Conservation (phyloP, 2,329 filamentous ascomycete genomes). For the Neofusicoccum parvum region DNA sequence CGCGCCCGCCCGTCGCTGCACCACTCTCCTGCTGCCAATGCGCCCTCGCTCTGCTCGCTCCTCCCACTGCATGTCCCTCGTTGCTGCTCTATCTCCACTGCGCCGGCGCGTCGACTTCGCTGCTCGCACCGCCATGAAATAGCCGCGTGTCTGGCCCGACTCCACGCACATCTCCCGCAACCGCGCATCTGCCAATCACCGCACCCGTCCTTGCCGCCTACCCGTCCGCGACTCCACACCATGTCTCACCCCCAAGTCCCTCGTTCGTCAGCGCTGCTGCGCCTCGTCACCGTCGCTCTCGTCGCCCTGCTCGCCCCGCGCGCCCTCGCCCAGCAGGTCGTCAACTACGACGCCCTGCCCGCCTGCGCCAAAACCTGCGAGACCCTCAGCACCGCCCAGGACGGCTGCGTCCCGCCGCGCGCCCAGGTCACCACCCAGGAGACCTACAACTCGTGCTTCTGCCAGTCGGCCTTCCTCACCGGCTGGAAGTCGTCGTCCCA, state of each 20-base stretch:
- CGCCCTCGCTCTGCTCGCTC: not conserved
- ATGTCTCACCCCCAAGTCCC: slow-evolving; percentile 4
- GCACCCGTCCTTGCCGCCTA: not conserved
- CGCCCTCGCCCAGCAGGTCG: slow-evolving; percentile 12
- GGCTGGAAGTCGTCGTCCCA: slow-evolving; percentile 46
- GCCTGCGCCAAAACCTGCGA: slow-evolving; percentile 38
- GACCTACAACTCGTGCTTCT: slow-evolving; percentile 73
- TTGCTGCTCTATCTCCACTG: not conserved
- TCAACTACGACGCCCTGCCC: slow-evolving; percentile 37
- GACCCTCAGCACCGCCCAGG: slow-evolving; percentile 58
- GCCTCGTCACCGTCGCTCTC: not conserved
- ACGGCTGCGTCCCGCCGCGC: slow-evolving; percentile 66
- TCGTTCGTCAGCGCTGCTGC: slow-evolving; percentile 9
- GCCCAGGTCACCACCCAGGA: slow-evolving; percentile 51
- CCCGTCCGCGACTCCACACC: slow-evolving; percentile 3
- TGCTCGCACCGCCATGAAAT: slow-evolving; percentile 1
- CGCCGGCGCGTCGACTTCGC: not conserved
- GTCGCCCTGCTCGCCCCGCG: not conserved
- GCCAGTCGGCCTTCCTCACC: slow-evolving; percentile 60
- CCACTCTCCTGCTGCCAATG: not conserved
- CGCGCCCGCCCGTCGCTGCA: not conserved
- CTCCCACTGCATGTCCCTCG: not conserved
- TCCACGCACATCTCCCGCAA: slow-evolving; percentile 6
- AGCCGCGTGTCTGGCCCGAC: not conserved
- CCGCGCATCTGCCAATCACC: not conserved